Base-by-base conservation (phyloP, 306 rosid genomes). In the Inga leiocalycina region DNA sequence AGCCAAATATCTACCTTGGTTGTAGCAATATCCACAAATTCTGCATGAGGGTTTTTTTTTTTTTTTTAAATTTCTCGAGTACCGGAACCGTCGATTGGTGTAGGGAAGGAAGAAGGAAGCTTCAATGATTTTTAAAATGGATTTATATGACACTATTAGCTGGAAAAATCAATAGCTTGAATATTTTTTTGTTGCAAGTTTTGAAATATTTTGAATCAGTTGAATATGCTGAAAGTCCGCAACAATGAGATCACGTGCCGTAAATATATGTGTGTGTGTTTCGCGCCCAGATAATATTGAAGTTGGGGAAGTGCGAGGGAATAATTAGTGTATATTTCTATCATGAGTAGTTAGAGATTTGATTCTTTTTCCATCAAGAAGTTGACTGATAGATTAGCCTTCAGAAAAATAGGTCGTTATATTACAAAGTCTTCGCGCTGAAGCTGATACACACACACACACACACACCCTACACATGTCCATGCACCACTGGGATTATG, bases 361-460 rank as follows among this genome's bases (percentile, higher is more conserved):
- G 86, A 71, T 79, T 81, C 81, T 82, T 87, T 85, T 84, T 85
- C 87, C 69, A 77, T 75, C 81, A 72, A 87, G 88, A 84, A 74
- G 87, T 87, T 91, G 94, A 91, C 91, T 84, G 81, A 43, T 54
- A 17, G 10, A 54, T 66, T 75, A 70, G 54, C 67, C 80, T 74
- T 69, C 1, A 65, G 10, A 15, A 72, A 10, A 39, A 65, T 30
- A 76, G 65, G 32, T 77, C 30, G 75, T 66, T 34, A 48, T 56
- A 68, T 83, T 76, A 79, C 51, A 81, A 85, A 81, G 81, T 87
- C 90, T 84, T 89, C 61, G 27, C 83, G 52, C 80, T 56, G 83
- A 90, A 85, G 84, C 72, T 81, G 68, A 79, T 72, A 22, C 12
- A 48, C 12, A 48, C 5, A 6, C 1, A 32, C 1, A 32, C 34